Base-by-base conservation (phyloP, 768 basidiomycete genomes). In the Kwoniella europaea region DNA sequence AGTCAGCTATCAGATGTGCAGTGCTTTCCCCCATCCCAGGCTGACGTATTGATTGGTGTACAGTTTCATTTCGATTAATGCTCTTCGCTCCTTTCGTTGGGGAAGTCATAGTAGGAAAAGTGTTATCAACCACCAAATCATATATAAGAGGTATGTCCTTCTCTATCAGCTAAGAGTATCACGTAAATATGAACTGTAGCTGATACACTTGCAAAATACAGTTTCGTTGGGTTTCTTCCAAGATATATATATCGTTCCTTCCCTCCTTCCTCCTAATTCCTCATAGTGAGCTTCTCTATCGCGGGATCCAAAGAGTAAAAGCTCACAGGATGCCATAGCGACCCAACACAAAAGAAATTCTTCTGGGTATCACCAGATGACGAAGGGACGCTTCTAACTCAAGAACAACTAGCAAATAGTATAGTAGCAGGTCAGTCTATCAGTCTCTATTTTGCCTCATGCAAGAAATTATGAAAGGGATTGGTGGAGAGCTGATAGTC, bases 201-300 rank as follows among this genome's bases (percentile, higher is more conserved):
- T 61, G 59, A 61, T 44, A 10, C 27, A 10, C 0, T 55, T 43
- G 4, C 42, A 3, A 6, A n/a, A 9, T 55, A 16, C 76, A 96
- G 94, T 96, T 29, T 88, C 91, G 22, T 83, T 97, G 18, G 91
- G 91, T 20, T 98, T 98, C 86, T 98, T 98, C 78, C 92, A 94
- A 83, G 94, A 98, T 76, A 90, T 98, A 24, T 92, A 93, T 79
- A 88, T 98, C 57, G 92, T 94, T 0, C 84, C 88, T 0, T 85
- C 88, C 3, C 90, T 92, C 68, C 88, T 98, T 5, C 94, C 95
- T 1, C 88, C 91, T 76, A 91, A 93, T 29, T 79, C 80, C 16
- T 71, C 80, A 42, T 85, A 80, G 85, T 84, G 57, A 77, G 85
- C 73, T n/a, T 7, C 62, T 15, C 27, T 0, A 27, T 3, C 3